Percentiles rank a stretch among this genome's conserved stretches.
Conservation (phyloP, 169 alveolate genomes). For the Cystoisospora suis region DNA sequence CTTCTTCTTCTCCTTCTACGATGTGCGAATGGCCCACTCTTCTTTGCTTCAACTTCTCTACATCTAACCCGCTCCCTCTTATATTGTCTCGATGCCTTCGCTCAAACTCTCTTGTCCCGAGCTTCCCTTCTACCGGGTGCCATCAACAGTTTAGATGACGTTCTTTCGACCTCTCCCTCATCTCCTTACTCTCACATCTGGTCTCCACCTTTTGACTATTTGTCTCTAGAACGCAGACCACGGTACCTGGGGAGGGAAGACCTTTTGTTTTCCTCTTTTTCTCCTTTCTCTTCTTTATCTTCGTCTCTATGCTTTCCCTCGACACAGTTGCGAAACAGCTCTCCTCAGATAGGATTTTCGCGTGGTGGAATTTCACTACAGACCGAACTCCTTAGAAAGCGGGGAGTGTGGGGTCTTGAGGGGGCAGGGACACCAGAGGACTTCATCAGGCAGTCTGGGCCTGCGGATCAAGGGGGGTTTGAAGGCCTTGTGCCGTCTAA, state of each 20-base stretch:
- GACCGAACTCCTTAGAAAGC: too few relatives aligned
- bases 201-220: too few relatives aligned
- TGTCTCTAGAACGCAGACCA: too few relatives aligned
- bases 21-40: not conserved
- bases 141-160: not conserved
- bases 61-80: conserved; percentile 12
- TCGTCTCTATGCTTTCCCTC: too few relatives aligned
- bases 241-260: too few relatives aligned
- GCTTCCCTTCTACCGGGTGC: not conserved
- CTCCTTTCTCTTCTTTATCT: too few relatives aligned
- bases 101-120: not conserved
- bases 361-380: too few relatives aligned
- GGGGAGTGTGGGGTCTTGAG: not conserved
- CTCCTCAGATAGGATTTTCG: too few relatives aligned
- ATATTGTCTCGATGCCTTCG: not conserved
- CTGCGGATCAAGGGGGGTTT: not conserved
- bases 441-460: not conserved
- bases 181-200: not conserved
- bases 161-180: not conserved
- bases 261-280: too few relatives aligned
- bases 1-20: not conserved
- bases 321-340: too few relatives aligned
- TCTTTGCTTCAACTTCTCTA: not conserved
- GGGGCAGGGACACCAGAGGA: conserved; percentile 12
- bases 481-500: conserved; percentile 22